Conservation (phyloP, 768 basidiomycete genomes). For the Mycena chlorophos region DNA sequence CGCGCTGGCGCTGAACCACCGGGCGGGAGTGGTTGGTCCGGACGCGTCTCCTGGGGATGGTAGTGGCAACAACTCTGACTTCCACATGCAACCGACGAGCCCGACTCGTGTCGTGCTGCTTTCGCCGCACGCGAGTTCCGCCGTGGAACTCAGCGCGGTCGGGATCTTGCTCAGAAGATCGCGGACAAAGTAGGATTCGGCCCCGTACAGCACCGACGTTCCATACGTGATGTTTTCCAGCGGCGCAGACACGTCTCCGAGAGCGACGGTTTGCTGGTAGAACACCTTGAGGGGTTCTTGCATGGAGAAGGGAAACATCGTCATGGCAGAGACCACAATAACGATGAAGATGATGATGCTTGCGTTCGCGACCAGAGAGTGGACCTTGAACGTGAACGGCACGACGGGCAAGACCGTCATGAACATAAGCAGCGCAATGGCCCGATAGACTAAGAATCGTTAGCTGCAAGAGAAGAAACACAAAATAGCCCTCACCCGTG, state of each 20-base stretch:
- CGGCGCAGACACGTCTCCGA: constrained; percentile 33
- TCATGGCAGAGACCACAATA: constrained; percentile 44
- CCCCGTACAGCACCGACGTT: constrained; percentile 47
- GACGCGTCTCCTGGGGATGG: constrained; percentile 31
- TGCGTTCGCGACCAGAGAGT: constrained; percentile 28
- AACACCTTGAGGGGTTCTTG: constrained; percentile 66
- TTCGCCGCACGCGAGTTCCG: constrained; percentile 33
- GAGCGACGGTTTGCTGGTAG: constrained; percentile 63
- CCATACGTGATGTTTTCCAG: constrained; percentile 30
- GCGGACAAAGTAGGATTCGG: constrained; percentile 40
- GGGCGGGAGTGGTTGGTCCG: background rate
- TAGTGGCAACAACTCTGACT: constrained; percentile 36
- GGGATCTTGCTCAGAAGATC: constrained; percentile 39
- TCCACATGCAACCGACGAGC: constrained; percentile 51
- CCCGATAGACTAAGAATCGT: constrained; percentile 48
- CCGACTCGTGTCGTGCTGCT: constrained; percentile 30
- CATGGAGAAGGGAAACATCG: constrained; percentile 63
- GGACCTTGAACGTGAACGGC: constrained; percentile 62
- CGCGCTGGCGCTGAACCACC: constrained; percentile 48
- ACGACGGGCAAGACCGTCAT: constrained; percentile 59
- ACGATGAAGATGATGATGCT: constrained; percentile 43
- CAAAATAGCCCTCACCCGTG: constrained; percentile 40
- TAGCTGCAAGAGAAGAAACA: constrained; percentile 2
- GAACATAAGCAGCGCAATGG: constrained; percentile 45
- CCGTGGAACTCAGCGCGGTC: constrained; percentile 52